phyloP scores from a whole-genome alignment of 164 flowering plant genomes.

The Sextonia rubra region DNA sequence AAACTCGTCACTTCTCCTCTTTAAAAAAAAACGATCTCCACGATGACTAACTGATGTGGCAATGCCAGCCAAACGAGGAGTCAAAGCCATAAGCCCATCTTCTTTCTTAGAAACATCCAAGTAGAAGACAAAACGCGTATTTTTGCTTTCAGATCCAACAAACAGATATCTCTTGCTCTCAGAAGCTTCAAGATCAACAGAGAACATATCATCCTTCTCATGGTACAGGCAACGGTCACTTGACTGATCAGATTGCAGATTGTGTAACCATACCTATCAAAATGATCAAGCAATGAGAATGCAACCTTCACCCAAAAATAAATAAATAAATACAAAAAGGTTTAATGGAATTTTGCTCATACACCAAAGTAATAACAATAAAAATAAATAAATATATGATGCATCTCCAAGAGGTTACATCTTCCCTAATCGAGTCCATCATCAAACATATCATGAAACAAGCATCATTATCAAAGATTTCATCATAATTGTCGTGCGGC shows the following conservation, averaged over 20 bases:
- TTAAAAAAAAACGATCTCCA: slow-evolving; percentile 43
- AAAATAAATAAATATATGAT: no score
- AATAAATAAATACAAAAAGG: background rate
- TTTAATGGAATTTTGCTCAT: background rate
- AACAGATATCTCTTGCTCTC: slow-evolving; percentile 84
- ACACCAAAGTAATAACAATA: no score
- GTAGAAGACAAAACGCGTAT: slow-evolving; percentile 65
- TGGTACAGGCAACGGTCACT: slow-evolving; percentile 30
- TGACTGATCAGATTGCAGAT: slow-evolving; percentile 26
- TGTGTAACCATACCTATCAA: slow-evolving; percentile 29
- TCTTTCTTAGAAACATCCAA: slow-evolving; percentile 60
- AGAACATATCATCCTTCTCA: slow-evolving; percentile 61
- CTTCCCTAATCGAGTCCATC: no score
- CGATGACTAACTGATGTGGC: slow-evolving; percentile 84
- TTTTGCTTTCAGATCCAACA: slow-evolving; percentile 80
- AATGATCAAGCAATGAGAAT: background rate
- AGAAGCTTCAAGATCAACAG: slow-evolving; percentile 65
- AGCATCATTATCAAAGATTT: no score
- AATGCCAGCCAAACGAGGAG: slow-evolving; percentile 71
- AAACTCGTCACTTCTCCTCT: slow-evolving; percentile 31
- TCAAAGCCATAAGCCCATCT: slow-evolving; percentile 61
- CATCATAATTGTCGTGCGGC: no score
- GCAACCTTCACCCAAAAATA: background rate
- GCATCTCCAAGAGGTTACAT: no score
- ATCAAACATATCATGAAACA: no score